Percentiles rank a stretch among this genome's conserved stretches.
Conservation (phyloP, 23 red algal genomes). For the Gracilariopsis chorda region DNA sequence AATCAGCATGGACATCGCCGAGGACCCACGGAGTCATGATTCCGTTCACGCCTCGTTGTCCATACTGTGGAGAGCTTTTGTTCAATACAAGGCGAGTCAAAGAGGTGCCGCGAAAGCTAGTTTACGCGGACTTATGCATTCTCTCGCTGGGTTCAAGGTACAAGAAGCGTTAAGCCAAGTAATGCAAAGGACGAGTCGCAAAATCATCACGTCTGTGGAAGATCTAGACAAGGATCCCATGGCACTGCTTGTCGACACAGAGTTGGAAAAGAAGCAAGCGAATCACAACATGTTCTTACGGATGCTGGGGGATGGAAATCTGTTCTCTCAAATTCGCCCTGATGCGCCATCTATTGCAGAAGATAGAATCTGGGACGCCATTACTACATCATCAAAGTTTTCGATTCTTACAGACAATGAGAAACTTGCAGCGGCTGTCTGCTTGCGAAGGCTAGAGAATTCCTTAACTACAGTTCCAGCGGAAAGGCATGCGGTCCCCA, state of each 20-base stretch:
- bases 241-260: conserved; percentile 39
- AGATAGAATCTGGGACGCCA: conserved; percentile 49
- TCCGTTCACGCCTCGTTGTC: background rate
- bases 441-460: conserved; percentile 44
- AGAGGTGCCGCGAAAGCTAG: conserved; percentile 39
- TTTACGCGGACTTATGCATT: conserved; percentile 25
- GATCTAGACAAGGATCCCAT: conserved; percentile 22
- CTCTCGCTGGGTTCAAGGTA: conserved; percentile 36
- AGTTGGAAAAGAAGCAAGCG: conserved; percentile 28
- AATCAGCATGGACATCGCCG: conserved; percentile 32
- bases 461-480: background rate
- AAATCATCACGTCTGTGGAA: conserved; percentile 27
- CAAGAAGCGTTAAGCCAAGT: conserved; percentile 21
- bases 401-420: conserved; percentile 18
- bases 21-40: background rate
- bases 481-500: background rate
- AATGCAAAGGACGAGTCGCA: background rate
- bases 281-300: conserved; percentile 12
- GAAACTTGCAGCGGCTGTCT: conserved; percentile 31
- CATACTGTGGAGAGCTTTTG: conserved; percentile 46
- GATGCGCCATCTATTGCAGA: conserved; percentile 44
- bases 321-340: conserved; percentile 43
- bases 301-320: conserved; percentile 29
- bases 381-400: background rate
- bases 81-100: conserved; percentile 45